phyloP scores from a whole-genome alignment of 495 filamentous ascomycete species.

The Polyplosphaeria fusca region DNA sequence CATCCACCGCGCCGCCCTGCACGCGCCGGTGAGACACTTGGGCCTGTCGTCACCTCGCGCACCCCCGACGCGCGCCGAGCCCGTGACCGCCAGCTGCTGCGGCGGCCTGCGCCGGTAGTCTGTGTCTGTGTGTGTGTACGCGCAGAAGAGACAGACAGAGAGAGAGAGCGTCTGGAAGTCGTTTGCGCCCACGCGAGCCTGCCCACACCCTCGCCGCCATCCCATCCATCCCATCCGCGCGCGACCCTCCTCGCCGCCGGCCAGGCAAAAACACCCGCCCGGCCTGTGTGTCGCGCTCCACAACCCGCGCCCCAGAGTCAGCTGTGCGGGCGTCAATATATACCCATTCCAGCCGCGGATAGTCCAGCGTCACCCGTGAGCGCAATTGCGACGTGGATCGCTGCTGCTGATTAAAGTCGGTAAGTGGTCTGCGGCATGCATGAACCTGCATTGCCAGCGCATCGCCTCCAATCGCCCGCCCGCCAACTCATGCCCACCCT shows the following conservation, averaged over 20 bases:
- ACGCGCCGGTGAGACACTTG: conserved; percentile 8
- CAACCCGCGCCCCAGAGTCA: conserved; percentile 9
- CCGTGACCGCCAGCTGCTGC: conserved; percentile 30
- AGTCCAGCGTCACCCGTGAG: conserved; percentile 9
- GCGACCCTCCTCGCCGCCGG: too few species aligned
- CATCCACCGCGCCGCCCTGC: too few species aligned
- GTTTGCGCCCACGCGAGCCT: too few species aligned
- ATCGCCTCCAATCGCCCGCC: conserved; percentile 36
- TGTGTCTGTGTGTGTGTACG: too few species aligned
- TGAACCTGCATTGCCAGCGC: conserved; percentile 39
- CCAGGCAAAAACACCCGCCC: too few species aligned
- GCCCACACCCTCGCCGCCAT: too few species aligned
- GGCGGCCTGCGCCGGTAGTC: conserved; percentile 24
- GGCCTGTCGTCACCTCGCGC: too few species aligned
- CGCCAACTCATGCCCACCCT: conserved; percentile 32
- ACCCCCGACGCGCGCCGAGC: conserved; percentile 22
- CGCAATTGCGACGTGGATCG: conserved; percentile 32
- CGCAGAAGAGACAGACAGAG: too few species aligned
- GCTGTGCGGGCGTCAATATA: conserved; percentile 19
- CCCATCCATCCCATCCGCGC: too few species aligned
- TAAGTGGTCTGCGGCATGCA: conserved; percentile 35
- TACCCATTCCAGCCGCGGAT: conserved; percentile 19
- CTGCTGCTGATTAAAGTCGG: conserved; percentile 35
- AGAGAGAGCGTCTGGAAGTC: too few species aligned
- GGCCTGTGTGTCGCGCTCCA: conserved; percentile 3